A percentile compares a stretch with the other conserved stretches of the same genome.
Conservation (phyloP, 495 filamentous ascomycete species). For the Penicillium cosmopolitanum region DNA sequence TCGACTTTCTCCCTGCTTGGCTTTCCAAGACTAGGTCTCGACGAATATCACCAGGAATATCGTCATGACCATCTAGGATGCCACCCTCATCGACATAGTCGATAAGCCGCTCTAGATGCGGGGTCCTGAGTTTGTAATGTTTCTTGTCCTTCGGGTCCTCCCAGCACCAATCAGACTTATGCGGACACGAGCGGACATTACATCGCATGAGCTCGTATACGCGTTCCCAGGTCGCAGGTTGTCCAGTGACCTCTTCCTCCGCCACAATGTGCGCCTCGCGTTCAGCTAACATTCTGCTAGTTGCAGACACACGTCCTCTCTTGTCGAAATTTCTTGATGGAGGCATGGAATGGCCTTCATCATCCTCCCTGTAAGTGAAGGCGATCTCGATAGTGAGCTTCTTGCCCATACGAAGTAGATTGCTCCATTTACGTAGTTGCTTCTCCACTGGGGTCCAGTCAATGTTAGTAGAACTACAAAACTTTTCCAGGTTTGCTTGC, state of each 20-base stretch:
- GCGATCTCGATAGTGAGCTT: conserved; percentile 15
- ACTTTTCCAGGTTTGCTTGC: conserved; percentile 8
- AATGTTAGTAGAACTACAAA: conserved; percentile 9
- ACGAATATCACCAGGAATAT: conserved; percentile 16
- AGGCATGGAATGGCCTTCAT: conserved; percentile 12
- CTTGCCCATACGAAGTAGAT: conserved; percentile 18
- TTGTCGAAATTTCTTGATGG: conserved; percentile 12
- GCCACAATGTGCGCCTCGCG: conserved; percentile 17
- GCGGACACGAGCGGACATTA: conserved; percentile 8
- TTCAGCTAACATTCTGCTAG: conserved; percentile 21
- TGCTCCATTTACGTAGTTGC: conserved; percentile 21
- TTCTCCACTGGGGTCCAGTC: conserved; percentile 14
- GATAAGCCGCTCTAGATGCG: not conserved
- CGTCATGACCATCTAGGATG: conserved; percentile 10
- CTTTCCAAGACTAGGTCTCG: conserved; percentile 15
- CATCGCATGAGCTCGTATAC: conserved; percentile 15
- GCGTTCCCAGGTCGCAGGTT: not conserved
- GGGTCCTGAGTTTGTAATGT: conserved; percentile 8
- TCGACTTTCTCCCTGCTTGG: conserved; percentile 15
- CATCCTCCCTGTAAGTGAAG: conserved; percentile 20
- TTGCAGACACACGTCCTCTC: conserved; percentile 22
- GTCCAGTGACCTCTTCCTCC: conserved; percentile 9
- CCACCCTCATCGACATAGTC: conserved; percentile 12
- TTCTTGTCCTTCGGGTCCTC: conserved; percentile 14
- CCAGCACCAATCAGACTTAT: conserved; percentile 27